Evolutionary conservation across 208 protist species (phyloP).

Genomic region (Leishmania lainsoni): DNA sequence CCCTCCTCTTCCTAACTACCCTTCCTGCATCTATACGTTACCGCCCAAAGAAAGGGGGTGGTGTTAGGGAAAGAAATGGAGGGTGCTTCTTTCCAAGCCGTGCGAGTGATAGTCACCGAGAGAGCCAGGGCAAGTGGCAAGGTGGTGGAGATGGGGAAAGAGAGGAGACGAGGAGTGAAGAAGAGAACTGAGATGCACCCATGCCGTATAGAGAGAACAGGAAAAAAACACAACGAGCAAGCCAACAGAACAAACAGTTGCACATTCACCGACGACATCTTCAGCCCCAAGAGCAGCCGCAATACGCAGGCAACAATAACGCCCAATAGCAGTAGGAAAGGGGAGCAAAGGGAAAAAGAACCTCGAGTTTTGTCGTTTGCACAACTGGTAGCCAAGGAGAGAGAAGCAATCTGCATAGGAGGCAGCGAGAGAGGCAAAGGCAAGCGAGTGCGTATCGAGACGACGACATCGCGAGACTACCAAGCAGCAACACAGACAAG

Average conservation of each 20-base stretch:
- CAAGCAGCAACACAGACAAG: not conserved
- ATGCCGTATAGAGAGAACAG: not conserved
- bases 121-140: not conserved
- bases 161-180: not conserved
- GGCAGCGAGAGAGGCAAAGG: not conserved
- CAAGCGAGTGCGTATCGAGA: not conserved
- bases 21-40: not conserved
- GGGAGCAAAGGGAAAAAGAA: not conserved
- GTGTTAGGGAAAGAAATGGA: not conserved
- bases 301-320: not conserved
- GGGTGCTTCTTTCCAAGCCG: not conserved
- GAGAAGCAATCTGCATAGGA: not conserved
- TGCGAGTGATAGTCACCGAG: not conserved
- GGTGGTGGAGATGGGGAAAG: not conserved
- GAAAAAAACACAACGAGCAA: not conserved
- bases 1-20: not conserved
- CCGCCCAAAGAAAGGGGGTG: not conserved
- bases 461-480: not conserved
- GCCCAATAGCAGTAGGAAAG: not conserved
- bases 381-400: not conserved
- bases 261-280: not conserved
- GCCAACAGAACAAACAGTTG: not conserved
- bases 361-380: not conserved
- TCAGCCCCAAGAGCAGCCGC: not conserved
- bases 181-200: not conserved